Percentiles rank a stretch among this genome's conserved stretches.
Conservation (phyloP, 345 rosid species). For the Heritiera fomes region DNA sequence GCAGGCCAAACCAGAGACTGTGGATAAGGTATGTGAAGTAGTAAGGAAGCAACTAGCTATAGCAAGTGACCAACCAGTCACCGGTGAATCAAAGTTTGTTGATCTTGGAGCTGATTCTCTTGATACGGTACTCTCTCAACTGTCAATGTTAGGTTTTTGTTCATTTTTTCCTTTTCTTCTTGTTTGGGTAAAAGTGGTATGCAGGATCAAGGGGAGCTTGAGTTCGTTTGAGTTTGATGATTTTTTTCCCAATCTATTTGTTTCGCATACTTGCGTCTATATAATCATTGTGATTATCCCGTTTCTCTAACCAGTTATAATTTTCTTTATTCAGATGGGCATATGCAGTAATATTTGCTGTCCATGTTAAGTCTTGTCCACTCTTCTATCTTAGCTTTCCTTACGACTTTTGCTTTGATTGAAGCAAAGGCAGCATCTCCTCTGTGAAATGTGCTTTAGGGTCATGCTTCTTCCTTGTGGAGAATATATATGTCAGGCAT, state of each 20-base stretch:
- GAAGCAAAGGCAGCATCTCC: not conserved
- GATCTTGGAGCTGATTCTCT: conserved; percentile 84
- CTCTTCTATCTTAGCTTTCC: not conserved
- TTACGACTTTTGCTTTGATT: not conserved
- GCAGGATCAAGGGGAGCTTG: not conserved
- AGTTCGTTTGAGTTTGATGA: not conserved
- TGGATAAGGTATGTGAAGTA: conserved; percentile 55
- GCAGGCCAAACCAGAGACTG: conserved; percentile 67
- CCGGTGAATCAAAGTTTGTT: conserved; percentile 54
- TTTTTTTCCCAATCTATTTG: not conserved
- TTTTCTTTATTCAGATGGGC: not conserved
- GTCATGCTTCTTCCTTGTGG: not conserved
- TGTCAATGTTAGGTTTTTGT: not conserved
- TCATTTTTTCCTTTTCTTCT: not conserved
- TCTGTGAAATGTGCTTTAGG: not conserved
- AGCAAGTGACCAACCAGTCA: conserved; percentile 32
- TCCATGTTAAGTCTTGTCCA: not conserved
- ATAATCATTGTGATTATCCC: not conserved
- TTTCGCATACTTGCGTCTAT: not conserved
- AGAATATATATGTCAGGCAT: not conserved
- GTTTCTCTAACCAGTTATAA: not conserved
- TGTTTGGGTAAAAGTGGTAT: not conserved
- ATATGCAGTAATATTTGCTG: not conserved
- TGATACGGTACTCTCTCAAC: conserved; percentile 49
- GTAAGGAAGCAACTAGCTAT: conserved; percentile 71